Evolutionary conservation across 768 basidiomycete species (phyloP).

Genomic region (Crassisporium funariophilum): DNA sequence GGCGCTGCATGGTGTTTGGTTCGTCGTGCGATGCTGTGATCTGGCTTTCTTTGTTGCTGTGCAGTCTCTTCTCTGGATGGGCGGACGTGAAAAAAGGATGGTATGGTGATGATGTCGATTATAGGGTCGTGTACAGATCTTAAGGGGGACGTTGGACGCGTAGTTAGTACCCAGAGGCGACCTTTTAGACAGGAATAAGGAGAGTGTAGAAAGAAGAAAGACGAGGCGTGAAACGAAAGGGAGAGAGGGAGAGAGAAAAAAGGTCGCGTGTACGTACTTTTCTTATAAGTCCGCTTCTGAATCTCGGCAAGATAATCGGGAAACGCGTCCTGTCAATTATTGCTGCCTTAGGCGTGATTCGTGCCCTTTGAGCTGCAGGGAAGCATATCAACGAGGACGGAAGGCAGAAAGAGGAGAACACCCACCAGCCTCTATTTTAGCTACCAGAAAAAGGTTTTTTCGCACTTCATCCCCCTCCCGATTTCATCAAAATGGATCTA

Average conservation of each 20-base stretch:
- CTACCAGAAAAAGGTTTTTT: too few relatives aligned
- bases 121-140: slow-evolving; percentile 13
- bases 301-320: slow-evolving; percentile 27
- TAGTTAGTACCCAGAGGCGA: background rate
- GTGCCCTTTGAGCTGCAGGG: too few relatives aligned
- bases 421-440: too few relatives aligned
- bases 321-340: too few relatives aligned
- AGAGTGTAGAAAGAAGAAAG: slow-evolving; percentile 1
- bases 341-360: too few relatives aligned
- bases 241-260: slow-evolving; percentile 15
- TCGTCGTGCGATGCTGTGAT: too few relatives aligned
- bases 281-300: slow-evolving; percentile 24
- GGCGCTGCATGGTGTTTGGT: slow-evolving; percentile 31
- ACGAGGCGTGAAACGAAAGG: slow-evolving; percentile 13
- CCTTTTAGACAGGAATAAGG: slow-evolving; percentile 1
- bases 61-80: too few relatives aligned
- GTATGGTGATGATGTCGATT: slow-evolving; percentile 8
- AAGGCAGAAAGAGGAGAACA: too few relatives aligned
- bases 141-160: slow-evolving; percentile 2
- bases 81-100: background rate
- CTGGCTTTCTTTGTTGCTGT: too few relatives aligned
- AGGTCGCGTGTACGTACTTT: slow-evolving; percentile 19
- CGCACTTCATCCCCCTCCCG: too few relatives aligned
- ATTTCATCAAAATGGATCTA: too few relatives aligned
- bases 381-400: too few relatives aligned